Conservation (phyloP, 768 basidiomycete genomes). For the Lactifluus echinatus region DNA sequence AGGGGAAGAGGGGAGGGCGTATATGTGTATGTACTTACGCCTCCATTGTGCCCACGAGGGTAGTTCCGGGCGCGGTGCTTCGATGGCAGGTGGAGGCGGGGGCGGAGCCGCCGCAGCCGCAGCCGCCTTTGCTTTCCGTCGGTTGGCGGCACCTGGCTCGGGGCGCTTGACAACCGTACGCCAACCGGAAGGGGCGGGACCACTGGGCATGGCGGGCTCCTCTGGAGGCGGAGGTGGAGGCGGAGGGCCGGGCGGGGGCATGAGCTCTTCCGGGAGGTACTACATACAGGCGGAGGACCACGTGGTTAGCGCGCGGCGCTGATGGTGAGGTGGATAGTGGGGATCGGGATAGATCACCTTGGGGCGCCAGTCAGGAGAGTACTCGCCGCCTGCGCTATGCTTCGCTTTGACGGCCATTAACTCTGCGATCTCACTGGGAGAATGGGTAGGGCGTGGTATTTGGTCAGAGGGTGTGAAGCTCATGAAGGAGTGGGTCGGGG, state of each 20-base stretch:
- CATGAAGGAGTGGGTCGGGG: background rate
- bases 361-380: constrained; percentile 64
- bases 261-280: constrained; percentile 31
- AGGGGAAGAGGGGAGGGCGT: too few relatives aligned
- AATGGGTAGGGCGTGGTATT: background rate
- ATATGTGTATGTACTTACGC: constrained; percentile 39
- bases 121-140: constrained; percentile 32
- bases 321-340: background rate
- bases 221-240: constrained; percentile 38
- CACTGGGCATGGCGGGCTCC: constrained; percentile 32
- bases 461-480: background rate
- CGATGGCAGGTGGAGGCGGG: constrained; percentile 27
- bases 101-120: constrained; percentile 34
- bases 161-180: constrained; percentile 60
- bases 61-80: constrained; percentile 38
- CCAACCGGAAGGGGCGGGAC: constrained; percentile 62
- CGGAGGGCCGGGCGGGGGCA: constrained; percentile 24
- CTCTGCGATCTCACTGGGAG: constrained; percentile 68
- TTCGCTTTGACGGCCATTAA: constrained; percentile 78
- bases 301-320: background rate
- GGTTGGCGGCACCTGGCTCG: constrained; percentile 16
- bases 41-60: constrained; percentile 86
- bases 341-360: constrained; percentile 33
- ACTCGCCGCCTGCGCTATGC: constrained; percentile 73
- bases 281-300: constrained; percentile 6